Evolutionary conservation across 768 basidiomycete species (phyloP).

Genomic region (Astraeus odoratus): DNA sequence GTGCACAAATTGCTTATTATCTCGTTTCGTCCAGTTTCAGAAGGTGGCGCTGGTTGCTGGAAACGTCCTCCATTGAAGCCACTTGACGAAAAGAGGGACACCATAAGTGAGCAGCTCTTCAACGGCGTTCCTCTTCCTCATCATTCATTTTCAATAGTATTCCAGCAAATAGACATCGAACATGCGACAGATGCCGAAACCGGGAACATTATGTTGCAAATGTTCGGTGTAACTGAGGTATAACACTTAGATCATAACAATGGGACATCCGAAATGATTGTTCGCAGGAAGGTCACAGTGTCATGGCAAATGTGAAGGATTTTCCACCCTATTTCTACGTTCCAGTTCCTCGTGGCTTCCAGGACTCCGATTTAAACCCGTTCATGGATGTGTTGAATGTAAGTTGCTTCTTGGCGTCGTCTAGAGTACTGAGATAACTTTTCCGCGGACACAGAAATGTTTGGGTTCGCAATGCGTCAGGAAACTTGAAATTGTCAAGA

Average conservation of each 20-base stretch:
- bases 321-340: conserved; percentile 95
- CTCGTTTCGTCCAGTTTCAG: conserved; percentile 42
- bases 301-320: conserved; percentile 72
- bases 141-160: conserved; percentile 43
- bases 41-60: conserved; percentile 78
- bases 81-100: conserved; percentile 55
- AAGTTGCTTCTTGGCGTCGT: conserved; percentile 26
- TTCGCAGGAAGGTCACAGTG: conserved; percentile 62
- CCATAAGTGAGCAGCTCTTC: conserved; percentile 47
- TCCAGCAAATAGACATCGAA: conserved; percentile 96
- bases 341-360: conserved; percentile 78
- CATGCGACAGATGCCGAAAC: conserved; percentile 42
- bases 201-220: conserved; percentile 45
- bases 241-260: conserved; percentile 5
- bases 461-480: conserved; percentile 36
- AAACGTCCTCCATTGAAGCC: conserved; percentile 49
- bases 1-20: neutral
- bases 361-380: conserved; percentile 53
- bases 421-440: neutral
- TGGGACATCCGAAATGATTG: conserved; percentile 4
- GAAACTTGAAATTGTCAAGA: conserved; percentile 51
- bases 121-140: neutral
- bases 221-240: conserved; percentile 92
- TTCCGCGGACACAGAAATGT: conserved; percentile 9
- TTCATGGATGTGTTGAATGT: conserved; percentile 76